A percentile compares a stretch with the other conserved stretches of the same genome.
These are phyloP conservation scores for Irpex sp. DNA, from an alignment of 1,284 basidiomycete species.

Conservation along the genomic window DNA sequence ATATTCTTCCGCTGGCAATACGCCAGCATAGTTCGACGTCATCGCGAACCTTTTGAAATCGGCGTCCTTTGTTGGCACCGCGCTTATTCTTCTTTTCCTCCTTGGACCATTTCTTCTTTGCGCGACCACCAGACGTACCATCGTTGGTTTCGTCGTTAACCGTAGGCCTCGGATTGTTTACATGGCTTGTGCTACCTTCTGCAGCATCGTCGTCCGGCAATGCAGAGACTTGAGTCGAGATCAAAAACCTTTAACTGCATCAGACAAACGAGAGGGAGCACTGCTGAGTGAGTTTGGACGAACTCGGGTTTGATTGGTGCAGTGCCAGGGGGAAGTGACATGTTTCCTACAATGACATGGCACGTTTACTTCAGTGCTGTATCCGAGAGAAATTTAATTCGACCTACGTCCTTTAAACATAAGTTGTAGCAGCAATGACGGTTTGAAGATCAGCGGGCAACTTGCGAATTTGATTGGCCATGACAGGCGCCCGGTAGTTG, in stretches of 20 bases:
- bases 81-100: slow-evolving; percentile 69
- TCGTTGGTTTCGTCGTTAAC: slow-evolving; percentile 23
- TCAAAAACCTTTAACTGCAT: slow-evolving; percentile 48
- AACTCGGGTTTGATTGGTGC: slow-evolving; percentile 79
- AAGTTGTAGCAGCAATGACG: too few species aligned
- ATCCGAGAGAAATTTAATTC: background rate
- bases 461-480: background rate
- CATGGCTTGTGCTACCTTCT: slow-evolving; percentile 54
- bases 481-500: background rate
- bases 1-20: slow-evolving; percentile 58
- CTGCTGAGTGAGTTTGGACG: slow-evolving; percentile 20
- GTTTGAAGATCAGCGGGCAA: background rate
- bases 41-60: slow-evolving; percentile 69
- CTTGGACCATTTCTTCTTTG: slow-evolving; percentile 45
- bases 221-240: slow-evolving; percentile 36
- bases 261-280: background rate
- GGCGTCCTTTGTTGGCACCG: slow-evolving; percentile 77
- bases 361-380: background rate
- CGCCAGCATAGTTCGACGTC: slow-evolving; percentile 76
- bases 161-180: slow-evolving; percentile 22
- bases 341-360: background rate
- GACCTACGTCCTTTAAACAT: too few species aligned
- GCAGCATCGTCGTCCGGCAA: slow-evolving; percentile 74
- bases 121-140: slow-evolving; percentile 23
- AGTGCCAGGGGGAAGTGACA: slow-evolving; percentile 43